Base-by-base conservation (phyloP, 2,329 filamentous ascomycete genomes). In the Exophiala mesophila region DNA sequence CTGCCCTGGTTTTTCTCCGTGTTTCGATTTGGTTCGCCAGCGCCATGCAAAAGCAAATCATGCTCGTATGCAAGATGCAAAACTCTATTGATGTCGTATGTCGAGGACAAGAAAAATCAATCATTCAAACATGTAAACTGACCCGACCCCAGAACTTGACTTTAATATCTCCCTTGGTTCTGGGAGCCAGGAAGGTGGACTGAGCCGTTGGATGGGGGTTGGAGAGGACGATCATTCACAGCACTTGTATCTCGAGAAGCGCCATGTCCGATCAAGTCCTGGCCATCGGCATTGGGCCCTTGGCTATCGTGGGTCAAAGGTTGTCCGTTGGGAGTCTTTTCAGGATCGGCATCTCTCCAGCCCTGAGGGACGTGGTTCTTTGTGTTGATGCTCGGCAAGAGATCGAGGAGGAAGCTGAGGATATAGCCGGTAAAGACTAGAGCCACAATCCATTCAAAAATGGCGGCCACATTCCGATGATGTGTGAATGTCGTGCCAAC, bases 321-420 rank as follows among this genome's bases (percentile, higher is more conserved):
- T 33, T 32, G 29, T 8, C 40, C 26, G 34, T 35, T 34, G 44
- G 23, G 39, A 3, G 26, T 40, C 42, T 48, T 51, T 21, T 53
- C 50, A 6, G 44, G 20, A 20, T 49, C 39, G 10, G 24, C 19
- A 5, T 38, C 26, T 12, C 39, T 37, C 43, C 45, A 50, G 15
- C 66, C 67, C 39, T 70, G 67, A 0, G 67, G 66, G 4, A 67
- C 43, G 38, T 65, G 65, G 52, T 68, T 61, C 51, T 74, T 78
- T 8, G 80, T 84, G 49, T 76, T 71, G 2, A 84, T 71, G 8
- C 87, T 86, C 0, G 92, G 92, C 51, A 85, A 74, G 36, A 98
- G 78, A 66, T 98, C 90, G 60, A 96, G 74, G 58, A 83, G 76
- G 70, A 94, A 97, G 48, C 83, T 88, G 50, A 90, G 76, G 48